Evolutionary conservation across 2,329 filamentous ascomycete genomes (phyloP), one percentile per base, ranked within the genome.

Genomic region (Aureobasidium sp.): DNA sequence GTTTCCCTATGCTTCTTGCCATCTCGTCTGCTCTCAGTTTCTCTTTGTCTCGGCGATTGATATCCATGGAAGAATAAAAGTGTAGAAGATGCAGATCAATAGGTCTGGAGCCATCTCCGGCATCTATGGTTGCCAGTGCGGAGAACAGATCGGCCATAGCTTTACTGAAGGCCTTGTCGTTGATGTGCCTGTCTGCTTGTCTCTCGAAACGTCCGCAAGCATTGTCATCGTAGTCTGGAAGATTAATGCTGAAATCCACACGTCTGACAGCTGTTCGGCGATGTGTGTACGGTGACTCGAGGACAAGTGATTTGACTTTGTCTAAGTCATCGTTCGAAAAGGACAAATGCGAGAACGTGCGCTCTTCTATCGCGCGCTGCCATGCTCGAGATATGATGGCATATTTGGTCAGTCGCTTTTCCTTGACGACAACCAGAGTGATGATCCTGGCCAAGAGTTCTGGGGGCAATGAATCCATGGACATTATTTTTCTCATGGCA

Each of bases 361-460:
- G 36, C 17, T 60, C 20, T 17, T 60, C 56, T 32, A 51, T 36
- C 2, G 24, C 26, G 17, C n/a, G 13, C 29, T 60, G 56, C 44
- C 44, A 60, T 15, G 56, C 46, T 60, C 56, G 46, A 32, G 56
- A 60, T 39, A 60, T 50, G 8, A 46, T 60, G 32, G 27, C 46
- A 36, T 41, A 51, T 39, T 60, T 50, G 20, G 24, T 26, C 7
- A 20, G 8, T 17, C 17, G 47, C 10, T 32, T 10, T 10, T 50
- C 7, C 17, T 36, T 17, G 17, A 32, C 13, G 24, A 34, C 17
- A 9, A 50, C 29, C 17, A 48, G 24, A 10, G 26, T 24, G 9
- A 39, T 3, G 8, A 60, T 60, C 10, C 5, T 50, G 46, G 24
- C 15, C 2, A 60, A 32, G 15, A 60, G 32, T 24, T 60, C 56